phyloP scores from a whole-genome alignment of 169 alveolate genomes.

The Perkinsus marinus region DNA sequence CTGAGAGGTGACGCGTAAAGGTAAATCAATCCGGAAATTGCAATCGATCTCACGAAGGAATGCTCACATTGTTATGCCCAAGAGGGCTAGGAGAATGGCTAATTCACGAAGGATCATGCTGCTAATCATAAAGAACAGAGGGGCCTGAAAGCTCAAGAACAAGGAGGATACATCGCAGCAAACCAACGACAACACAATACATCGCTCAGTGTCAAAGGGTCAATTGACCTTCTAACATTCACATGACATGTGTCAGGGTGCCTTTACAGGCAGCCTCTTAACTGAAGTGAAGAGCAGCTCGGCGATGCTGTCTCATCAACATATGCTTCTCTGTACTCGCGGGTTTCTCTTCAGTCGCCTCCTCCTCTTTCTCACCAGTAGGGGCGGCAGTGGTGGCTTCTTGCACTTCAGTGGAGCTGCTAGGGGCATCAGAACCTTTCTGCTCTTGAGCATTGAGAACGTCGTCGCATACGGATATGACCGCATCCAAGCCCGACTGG shows the following conservation, averaged over 20 bases:
- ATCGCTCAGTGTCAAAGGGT: background rate
- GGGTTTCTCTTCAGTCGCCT: background rate
- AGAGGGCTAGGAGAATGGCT: background rate
- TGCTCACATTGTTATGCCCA: background rate
- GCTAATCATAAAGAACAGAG: background rate
- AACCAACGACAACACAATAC: background rate
- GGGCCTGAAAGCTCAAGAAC: background rate
- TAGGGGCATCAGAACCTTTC: background rate
- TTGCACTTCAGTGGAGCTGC: background rate
- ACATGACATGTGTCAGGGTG: background rate
- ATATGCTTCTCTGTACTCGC: background rate
- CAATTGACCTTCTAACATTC: background rate
- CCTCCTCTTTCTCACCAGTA: background rate
- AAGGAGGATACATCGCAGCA: background rate
- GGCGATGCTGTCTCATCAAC: background rate
- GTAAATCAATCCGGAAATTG: too few species aligned
- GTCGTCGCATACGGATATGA: background rate
- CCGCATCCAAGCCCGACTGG: background rate
- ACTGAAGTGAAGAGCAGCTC: background rate
- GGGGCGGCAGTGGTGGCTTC: background rate
- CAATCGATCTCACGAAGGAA: too few species aligned
- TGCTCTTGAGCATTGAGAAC: background rate
- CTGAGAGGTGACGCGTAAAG: background rate
- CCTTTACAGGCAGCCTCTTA: background rate
- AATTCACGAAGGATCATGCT: background rate